These are phyloP conservation scores for Lignosus rhinocerotis DNA, from an alignment of 1,284 basidiomycete species.

Conservation along the genomic window DNA sequence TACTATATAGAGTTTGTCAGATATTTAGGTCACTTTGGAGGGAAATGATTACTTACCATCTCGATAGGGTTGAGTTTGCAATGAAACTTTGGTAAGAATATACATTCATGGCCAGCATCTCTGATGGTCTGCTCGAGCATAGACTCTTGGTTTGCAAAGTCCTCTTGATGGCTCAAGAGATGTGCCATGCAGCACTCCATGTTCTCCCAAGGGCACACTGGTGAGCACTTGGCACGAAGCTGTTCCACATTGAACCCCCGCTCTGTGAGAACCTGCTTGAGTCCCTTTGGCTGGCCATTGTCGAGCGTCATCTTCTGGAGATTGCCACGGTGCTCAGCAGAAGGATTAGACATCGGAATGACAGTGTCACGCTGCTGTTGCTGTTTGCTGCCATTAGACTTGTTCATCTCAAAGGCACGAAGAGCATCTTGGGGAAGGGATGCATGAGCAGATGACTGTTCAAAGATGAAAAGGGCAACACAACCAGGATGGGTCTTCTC, in stretches of 20 bases:
- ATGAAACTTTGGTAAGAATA: neutral
- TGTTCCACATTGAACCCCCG: constrained; percentile 32
- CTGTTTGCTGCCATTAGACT: constrained; percentile 33
- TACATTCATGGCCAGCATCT: neutral
- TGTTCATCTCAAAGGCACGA: constrained; percentile 30
- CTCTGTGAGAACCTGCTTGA: constrained; percentile 36
- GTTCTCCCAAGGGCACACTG: constrained; percentile 33
- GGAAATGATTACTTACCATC: neutral
- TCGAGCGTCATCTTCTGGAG: constrained; percentile 33
- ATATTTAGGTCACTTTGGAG: no score
- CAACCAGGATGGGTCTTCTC: constrained; percentile 26
- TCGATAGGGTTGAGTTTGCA: neutral
- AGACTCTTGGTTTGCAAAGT: constrained; percentile 37
- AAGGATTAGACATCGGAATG: constrained; percentile 35
- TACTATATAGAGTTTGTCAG: neutral
- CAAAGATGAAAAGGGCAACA: constrained; percentile 35
- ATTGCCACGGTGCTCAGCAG: constrained; percentile 21
- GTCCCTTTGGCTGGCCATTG: constrained; percentile 7
- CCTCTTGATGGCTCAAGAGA: constrained; percentile 36
- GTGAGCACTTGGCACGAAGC: constrained; percentile 29
- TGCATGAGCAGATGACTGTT: constrained; percentile 31
- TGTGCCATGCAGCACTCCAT: constrained; percentile 27
- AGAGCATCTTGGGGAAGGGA: neutral
- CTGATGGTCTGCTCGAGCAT: constrained; percentile 28
- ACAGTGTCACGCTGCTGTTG: constrained; percentile 29